Base-by-base conservation (phyloP, 106 monocot species). In the Platanthera guangdongensis region DNA sequence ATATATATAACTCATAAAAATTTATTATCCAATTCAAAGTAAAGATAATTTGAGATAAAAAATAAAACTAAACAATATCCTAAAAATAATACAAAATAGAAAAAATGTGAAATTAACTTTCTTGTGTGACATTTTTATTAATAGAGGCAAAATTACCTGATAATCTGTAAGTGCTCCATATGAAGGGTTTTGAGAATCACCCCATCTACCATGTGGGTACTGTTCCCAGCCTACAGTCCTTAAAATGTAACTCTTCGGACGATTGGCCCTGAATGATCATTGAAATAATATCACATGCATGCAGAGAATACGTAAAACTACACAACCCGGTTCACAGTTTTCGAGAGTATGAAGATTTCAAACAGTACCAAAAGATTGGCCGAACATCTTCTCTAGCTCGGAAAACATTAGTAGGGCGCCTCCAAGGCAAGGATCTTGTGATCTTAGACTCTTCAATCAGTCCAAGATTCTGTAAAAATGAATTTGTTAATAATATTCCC, bases 161-260 rank as follows among this genome's bases (percentile, higher is more conserved):
- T 95, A 52, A 53, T 92, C 89, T 79, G 86, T 89, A 52, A 95
- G 84, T 25, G 92, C 92, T 79, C 95, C 95, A 82, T 95, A 95
- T 28, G 92, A 95, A 72, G 95, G 95, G 71, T 95, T 95, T 19
- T 81, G 52, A 54, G 95, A 89, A 84, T 95, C 95, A 57, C 89
- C 89, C 95, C 95, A 95, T 68, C 95, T 87, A 2, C 95, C 95
- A 74, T 32, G 89, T 46, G 92, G 95, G 71, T 89, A 95, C 76
- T 92, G 91, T 19, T 95, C 95, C 95, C 95, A 95, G 75, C 87
- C 89, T n/a, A 70, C 64, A 63, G 94, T 95, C 81, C 94, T 91
- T 22, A 84, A 78, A 76, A 95, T 85, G 75, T 95, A 95, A 79
- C 94, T 95, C 48, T 86, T 89, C 71, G 94, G 94, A 73, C 94